Percentiles rank a stretch among this genome's conserved stretches.
These are phyloP conservation scores for Artemisia princeps DNA, from an alignment of 140 eudicot species.

Conservation along the genomic window DNA sequence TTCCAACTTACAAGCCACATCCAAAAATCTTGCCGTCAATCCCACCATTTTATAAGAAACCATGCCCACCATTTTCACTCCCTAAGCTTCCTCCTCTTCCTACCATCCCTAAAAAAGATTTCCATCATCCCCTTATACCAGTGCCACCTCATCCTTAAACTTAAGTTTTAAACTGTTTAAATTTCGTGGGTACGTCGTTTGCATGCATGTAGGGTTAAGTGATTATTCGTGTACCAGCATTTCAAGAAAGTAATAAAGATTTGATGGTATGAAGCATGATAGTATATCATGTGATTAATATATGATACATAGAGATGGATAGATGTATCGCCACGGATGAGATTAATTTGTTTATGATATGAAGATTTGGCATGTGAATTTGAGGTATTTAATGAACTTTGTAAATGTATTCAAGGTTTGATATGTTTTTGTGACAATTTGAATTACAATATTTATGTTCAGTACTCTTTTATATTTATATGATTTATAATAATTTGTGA, in stretches of 20 bases:
- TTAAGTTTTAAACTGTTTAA: conserved; percentile 1
- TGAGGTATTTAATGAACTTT: no score
- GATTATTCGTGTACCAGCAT: conserved; percentile 6
- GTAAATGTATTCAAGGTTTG: no score
- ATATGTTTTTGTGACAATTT: conserved; percentile 5
- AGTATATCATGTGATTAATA: not conserved
- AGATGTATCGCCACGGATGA: not conserved
- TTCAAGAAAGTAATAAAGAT: conserved; percentile 25
- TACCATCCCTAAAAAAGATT: conserved; percentile 40
- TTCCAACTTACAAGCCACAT: no score
- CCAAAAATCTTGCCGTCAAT: no score
- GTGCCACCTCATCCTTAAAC: conserved; percentile 30
- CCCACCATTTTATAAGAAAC: no score
- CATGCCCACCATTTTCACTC: not conserved
- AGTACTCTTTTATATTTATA: no score
- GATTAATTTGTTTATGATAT: conserved; percentile 1
- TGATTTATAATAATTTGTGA: no score
- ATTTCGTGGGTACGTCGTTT: conserved; percentile 4
- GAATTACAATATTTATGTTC: not conserved
- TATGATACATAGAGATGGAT: not conserved
- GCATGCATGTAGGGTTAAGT: conserved; percentile 14
- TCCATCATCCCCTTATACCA: conserved; percentile 47
- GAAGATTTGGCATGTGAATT: conserved; percentile 29
- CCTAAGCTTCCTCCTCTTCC: conserved; percentile 47
- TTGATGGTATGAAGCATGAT: conserved; percentile 4